Evolutionary conservation across 306 rosid genomes (phyloP).

Genomic region (Cicer cuneatum): DNA sequence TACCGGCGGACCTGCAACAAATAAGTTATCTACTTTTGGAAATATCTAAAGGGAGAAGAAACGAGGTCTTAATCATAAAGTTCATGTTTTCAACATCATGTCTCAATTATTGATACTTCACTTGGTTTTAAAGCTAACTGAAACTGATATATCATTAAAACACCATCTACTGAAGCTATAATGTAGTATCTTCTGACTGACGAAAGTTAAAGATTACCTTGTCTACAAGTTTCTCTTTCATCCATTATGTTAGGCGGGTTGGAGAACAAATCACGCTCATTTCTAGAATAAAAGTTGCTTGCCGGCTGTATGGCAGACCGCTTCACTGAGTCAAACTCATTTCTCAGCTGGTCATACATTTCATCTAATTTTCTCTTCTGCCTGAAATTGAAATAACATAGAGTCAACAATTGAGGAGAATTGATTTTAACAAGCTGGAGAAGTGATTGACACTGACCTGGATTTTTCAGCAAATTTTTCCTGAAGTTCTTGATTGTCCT

Average conservation of each 20-base stretch:
- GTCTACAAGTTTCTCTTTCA: slow-evolving; percentile 73
- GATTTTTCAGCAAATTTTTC: slow-evolving; percentile 97
- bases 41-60: slow-evolving; percentile 54
- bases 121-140: slow-evolving; percentile 26
- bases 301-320: slow-evolving; percentile 89
- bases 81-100: slow-evolving; percentile 6
- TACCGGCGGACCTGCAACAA: slow-evolving; percentile 79
- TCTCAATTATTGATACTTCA: background rate
- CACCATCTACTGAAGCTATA: slow-evolving; percentile 17
- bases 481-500: slow-evolving; percentile 99
- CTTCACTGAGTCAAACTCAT: slow-evolving; percentile 77
- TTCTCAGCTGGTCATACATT: slow-evolving; percentile 96
- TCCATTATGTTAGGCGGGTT: slow-evolving; percentile 74
- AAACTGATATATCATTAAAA: slow-evolving; percentile 1
- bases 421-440: slow-evolving; percentile 34
- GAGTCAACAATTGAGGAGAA: slow-evolving; percentile 32
- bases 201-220: slow-evolving; percentile 66
- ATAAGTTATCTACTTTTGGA: slow-evolving; percentile 87
- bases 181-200: background rate
- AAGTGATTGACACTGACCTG: slow-evolving; percentile 55
- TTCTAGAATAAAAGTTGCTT: slow-evolving; percentile 78
- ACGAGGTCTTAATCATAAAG: slow-evolving; percentile 35
- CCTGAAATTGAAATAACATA: slow-evolving; percentile 55
- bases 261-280: slow-evolving; percentile 82
- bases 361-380: slow-evolving; percentile 99